phyloP scores from a whole-genome alignment of 768 basidiomycete species.

The Dendrothele bispora region DNA sequence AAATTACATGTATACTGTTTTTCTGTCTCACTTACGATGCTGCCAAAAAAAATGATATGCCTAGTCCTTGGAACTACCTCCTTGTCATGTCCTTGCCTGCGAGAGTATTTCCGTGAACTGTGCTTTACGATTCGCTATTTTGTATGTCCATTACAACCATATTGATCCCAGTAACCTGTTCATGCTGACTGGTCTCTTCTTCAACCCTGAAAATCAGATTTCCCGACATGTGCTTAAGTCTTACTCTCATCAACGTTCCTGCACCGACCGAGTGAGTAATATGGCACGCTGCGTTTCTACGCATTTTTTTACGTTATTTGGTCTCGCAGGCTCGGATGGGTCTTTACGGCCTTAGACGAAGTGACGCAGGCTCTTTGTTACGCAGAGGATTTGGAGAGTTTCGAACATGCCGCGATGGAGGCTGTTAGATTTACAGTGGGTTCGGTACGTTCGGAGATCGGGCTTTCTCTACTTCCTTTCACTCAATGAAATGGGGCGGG shows the following conservation, averaged over 20 bases:
- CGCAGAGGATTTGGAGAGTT: slow-evolving; percentile 63
- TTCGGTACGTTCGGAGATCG: slow-evolving; percentile 45
- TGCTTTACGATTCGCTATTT: slow-evolving; percentile 61
- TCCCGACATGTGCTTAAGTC: slow-evolving; percentile 67
- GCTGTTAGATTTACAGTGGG: slow-evolving; percentile 55
- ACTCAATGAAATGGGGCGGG: not conserved
- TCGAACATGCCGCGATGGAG: slow-evolving; percentile 67
- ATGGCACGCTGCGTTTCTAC: too few species aligned
- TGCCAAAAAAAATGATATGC: too few species aligned
- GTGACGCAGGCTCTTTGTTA: slow-evolving; percentile 62
- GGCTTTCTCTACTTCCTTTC: slow-evolving; percentile 1
- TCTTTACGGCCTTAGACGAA: slow-evolving; percentile 64
- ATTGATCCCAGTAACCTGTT: too few species aligned
- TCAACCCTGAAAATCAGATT: slow-evolving; percentile 42
- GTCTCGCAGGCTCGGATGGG: slow-evolving; percentile 50
- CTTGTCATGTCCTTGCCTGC: slow-evolving; percentile 71
- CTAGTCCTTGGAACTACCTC: slow-evolving; percentile 66
- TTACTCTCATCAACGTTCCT: slow-evolving; percentile 69
- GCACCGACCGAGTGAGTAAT: slow-evolving; percentile 63
- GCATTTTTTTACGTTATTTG: not conserved
- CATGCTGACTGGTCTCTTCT: too few species aligned
- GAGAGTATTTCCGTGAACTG: slow-evolving; percentile 57
- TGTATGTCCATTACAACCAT: slow-evolving; percentile 44
- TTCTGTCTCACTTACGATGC: too few species aligned
- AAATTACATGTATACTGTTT: too few species aligned